A percentile compares a stretch with the other conserved stretches of the same genome.
phyloP scores from a whole-genome alignment of 176 grass and related monocot species.

The Oryza australiensis region DNA sequence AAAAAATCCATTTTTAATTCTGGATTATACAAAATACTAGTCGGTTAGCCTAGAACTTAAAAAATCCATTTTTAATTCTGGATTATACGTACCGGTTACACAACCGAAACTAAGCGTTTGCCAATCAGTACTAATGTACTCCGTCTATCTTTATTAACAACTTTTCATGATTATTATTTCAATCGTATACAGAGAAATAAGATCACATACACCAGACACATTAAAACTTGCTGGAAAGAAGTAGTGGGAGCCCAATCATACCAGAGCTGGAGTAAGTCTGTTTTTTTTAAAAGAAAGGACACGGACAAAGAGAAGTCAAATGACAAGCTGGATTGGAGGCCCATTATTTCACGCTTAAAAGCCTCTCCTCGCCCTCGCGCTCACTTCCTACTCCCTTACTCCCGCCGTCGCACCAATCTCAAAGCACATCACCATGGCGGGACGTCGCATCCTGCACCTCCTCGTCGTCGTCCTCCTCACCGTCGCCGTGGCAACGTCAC shows the following conservation, averaged over 20 bases:
- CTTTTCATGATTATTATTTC: neutral
- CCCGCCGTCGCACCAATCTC: neutral
- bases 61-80: too few relatives aligned
- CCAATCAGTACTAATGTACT: too few relatives aligned
- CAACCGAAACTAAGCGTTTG: too few relatives aligned
- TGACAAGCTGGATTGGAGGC: neutral
- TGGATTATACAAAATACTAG: too few relatives aligned
- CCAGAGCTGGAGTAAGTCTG: neutral
- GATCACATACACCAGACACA: neutral
- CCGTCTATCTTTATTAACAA: too few relatives aligned
- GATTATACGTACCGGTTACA: too few relatives aligned
- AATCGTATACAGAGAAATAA: neutral
- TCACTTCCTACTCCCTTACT: neutral
- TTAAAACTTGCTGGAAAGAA: neutral
- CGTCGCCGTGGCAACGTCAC: neutral
- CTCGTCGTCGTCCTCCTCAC: neutral
- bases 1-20: too few relatives aligned
- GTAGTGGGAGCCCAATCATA: neutral
- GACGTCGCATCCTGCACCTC: neutral
- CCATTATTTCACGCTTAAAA: conserved; percentile 35
- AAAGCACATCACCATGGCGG: conserved; percentile 16
- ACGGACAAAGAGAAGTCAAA: neutral
- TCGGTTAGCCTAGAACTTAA: too few relatives aligned
- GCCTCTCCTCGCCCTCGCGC: neutral
- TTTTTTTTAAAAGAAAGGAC: neutral